These are phyloP conservation scores for Mycena sp. DNA, from an alignment of 1,284 basidiomycete species.

Conservation along the genomic window DNA sequence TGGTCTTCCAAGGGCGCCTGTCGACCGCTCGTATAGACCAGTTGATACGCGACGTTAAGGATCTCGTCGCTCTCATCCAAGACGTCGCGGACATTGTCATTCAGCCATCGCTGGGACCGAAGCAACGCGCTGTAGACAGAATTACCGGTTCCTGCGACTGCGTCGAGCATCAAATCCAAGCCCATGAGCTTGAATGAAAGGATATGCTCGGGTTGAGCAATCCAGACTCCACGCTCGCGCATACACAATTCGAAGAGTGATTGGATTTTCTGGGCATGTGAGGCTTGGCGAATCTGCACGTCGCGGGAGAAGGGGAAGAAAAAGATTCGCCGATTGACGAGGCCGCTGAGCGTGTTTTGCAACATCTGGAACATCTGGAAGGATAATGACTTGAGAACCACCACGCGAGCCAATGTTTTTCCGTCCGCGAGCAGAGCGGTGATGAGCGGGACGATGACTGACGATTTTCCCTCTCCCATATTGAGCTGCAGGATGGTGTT, in stretches of 20 bases:
- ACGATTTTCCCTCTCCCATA: conserved; percentile 57
- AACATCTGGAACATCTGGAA: conserved; percentile 61
- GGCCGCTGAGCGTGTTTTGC: conserved; percentile 53
- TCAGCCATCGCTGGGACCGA: conserved; percentile 50
- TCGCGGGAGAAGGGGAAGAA: conserved; percentile 61
- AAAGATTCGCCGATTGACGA: conserved; percentile 58
- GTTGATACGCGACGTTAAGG: conserved; percentile 58
- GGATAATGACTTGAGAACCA: conserved; percentile 57
- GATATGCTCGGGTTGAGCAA: conserved; percentile 64
- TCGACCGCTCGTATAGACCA: conserved; percentile 59
- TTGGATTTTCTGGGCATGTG: conserved; percentile 41
- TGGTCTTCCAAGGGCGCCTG: conserved; percentile 54
- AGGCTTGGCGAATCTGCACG: conserved; percentile 38
- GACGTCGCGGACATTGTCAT: conserved; percentile 53
- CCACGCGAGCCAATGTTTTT: conserved; percentile 54
- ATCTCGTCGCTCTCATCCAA: conserved; percentile 68
- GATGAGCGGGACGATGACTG: conserved; percentile 58
- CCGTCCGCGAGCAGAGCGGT: conserved; percentile 55
- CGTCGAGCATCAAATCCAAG: conserved; percentile 45
- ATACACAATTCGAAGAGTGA: conserved; percentile 53
- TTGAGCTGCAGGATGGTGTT: conserved; percentile 54
- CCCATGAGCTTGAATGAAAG: conserved; percentile 61
- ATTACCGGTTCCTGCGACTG: neutral
- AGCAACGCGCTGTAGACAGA: conserved; percentile 34
- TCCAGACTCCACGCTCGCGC: conserved; percentile 52